Base-by-base conservation (phyloP, 2,329 filamentous ascomycete genomes). In the Xylaria hypoxylon region DNA sequence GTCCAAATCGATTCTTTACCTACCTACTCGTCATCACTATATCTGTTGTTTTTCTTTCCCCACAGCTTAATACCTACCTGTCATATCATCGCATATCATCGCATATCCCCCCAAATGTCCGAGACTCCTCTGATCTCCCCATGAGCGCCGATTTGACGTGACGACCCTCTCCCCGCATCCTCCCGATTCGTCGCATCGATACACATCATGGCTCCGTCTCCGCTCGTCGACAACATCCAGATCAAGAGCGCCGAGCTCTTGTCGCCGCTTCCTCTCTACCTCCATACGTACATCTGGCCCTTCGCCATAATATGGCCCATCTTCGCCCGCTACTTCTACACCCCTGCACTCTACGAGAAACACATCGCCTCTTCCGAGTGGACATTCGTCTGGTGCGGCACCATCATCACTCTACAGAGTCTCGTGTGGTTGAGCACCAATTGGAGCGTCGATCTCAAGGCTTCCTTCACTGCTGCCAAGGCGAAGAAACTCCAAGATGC, bases 341-440 rank as follows among this genome's bases (percentile, higher is more conserved):
- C 89, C 24, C 85, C 89, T 68, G 90, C 93, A 60, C 89, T 92
- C 72, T 99, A 99, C 80, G 91, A 97, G 72, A 91, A 90, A 77
- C 90, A 98, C 83, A 96, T 99, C 71, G 89, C 92, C 74, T 94
- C 91, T n/a, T 90, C 92, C 73, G 96, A 99, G 85, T 99, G 96
- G 95, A 98, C 96, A 0, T 97, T 97, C 78, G 93, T 99, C 69
- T 99, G 93, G 90, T 88, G 91, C 71, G 95, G 92, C 75, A 86
- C 89, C 72, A 97, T 99, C 77, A 85, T 96, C 78, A 97, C 94
- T 11, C 76, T 91, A 63, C 96, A 99, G 83, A 90, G 92, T 70
- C 86, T 99, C 70, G 83, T 94, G 73, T 99, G 96, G 95, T 86
- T 99, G 68, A 95, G 92, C 83, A 99, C 96, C 52, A 93, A 98